Evolutionary conservation across 768 basidiomycete species (phyloP), one percentile per base, ranked within the genome.

Genomic region (Boletus huronensis): DNA sequence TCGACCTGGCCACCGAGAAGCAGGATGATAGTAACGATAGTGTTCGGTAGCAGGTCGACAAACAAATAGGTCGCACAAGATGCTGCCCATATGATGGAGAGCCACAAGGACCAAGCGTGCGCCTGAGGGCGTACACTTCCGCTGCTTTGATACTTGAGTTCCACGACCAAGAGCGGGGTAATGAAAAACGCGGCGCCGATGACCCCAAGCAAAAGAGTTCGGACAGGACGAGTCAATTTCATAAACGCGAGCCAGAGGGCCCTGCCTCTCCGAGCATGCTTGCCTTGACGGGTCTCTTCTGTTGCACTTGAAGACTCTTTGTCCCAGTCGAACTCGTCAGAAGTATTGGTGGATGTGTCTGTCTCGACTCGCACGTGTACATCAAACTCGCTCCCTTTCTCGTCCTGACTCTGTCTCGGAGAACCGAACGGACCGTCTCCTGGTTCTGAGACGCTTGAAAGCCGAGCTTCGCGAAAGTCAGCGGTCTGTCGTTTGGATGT

Each of bases 271-370:
- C 78, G 82, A 4, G 84, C 85, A 61, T 82, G 81, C 26, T 64
- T 58, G 47, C 68, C 63, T 11, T 64, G 61, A 39, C 40, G 57
- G 3, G 48, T 53, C 31, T 58, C 68, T 46, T 62, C 55, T 32
- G 66, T 70, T 23, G 78, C 77, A 17, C 17, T 36, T 36, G 68
- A 58, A 41, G 53, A 52, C 14, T 84, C 83, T 48, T 83, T 79
- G 51, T 88, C 84, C 87, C 87, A 87, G 73, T 88, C 78, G 59
- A 90, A 88, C 61, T 88, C 84, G 63, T 88, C 86, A 10, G 79
- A 80, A 3, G 81, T 77, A 59, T 83, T 80, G 13, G 85, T 85
- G 26, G 74, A 77, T n/a, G 81, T 62, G 32, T 70, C 69, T 17
- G 71, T 65, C 17, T 67, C 69, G 19, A 57, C 59, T 26, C 56